Conservation (phyloP, 2,329 filamentous ascomycete genomes). For the Colletotrichum aenigma region DNA sequence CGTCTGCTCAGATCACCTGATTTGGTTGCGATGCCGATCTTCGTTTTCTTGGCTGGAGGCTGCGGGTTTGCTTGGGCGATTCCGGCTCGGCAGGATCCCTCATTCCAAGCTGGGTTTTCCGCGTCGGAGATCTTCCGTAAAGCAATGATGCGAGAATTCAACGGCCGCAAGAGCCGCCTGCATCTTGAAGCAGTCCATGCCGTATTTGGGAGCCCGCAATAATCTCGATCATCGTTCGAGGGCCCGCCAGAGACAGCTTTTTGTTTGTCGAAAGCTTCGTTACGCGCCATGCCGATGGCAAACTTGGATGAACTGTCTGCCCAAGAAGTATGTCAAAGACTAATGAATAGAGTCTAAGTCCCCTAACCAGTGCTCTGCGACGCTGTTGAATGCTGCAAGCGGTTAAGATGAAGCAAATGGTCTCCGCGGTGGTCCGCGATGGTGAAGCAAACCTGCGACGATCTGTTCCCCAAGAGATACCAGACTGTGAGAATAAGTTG, state of each 20-base stretch:
- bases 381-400: neutral
- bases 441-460: neutral
- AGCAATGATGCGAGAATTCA: conserved; percentile 45
- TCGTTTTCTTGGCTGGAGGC: neutral
- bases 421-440: neutral
- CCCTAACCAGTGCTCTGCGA: neutral
- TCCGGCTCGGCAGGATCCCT: neutral
- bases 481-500: neutral
- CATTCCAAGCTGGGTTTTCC: neutral
- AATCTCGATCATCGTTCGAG: neutral
- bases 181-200: conserved; percentile 53
- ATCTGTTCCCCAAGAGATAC: neutral
- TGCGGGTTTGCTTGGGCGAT: neutral
- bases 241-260: neutral
- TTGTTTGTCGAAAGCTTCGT: neutral
- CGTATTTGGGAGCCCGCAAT: neutral
- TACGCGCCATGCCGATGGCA: neutral
- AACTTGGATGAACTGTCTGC: neutral
- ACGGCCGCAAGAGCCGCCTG: conserved; percentile 49
- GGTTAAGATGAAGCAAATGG: neutral
- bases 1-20: conserved; percentile 22
- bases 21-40: neutral
- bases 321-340: neutral
- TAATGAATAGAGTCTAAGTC: neutral
- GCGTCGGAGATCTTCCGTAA: conserved; percentile 39